Base-by-base conservation (phyloP, 2,329 filamentous ascomycete genomes). In the Aureobasidium leucospermi region DNA sequence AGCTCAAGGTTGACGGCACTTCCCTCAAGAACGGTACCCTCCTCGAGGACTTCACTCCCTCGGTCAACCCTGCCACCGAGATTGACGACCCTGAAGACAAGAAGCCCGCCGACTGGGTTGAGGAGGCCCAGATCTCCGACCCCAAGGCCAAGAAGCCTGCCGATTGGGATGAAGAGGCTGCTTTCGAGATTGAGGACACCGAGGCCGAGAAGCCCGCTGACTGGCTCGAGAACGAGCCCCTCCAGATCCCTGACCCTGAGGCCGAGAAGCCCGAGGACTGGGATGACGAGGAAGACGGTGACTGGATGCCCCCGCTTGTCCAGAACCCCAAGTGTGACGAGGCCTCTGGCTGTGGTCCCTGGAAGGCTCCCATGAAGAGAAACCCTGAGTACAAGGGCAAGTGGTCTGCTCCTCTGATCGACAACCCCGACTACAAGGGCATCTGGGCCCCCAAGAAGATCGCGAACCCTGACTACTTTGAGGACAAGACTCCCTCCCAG, bases 351-450 rank as follows among this genome's bases (percentile, higher is more conserved):
- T 97, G 94, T 76, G 94, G 94, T 70, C 85, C 88, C 70, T 99
- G 94, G 94, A 82, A 86, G 69, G 85, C 89, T 79, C 94, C 94
- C 66, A 85, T 89, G 85, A 96, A 86, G 80, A 89, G 88, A 81
- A 97, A 97, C 85, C 90, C 90, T 65, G 88, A 82, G 65, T 97
- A 96, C 86, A 97, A 97, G 89, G 94, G 94, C 86, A 96, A 96
- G 83, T 99, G 94, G 94, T 85, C 84, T 67, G 89, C 94, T 48
- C 90, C 91, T 63, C 84, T 86, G 75, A 90, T 99, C 69, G 93
- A 97, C 78, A 99, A 99, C 86, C 94, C 94, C 61, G 90, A 82
- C 69, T 99, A 97, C 86, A 97, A 97, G 87, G 94, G 94, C 67
- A 80, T 85, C 64, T 99, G 94, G 94, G 85, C 86, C 72, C 93